phyloP scores from a whole-genome alignment of 768 basidiomycete genomes.

The Pleurotus platypus region DNA sequence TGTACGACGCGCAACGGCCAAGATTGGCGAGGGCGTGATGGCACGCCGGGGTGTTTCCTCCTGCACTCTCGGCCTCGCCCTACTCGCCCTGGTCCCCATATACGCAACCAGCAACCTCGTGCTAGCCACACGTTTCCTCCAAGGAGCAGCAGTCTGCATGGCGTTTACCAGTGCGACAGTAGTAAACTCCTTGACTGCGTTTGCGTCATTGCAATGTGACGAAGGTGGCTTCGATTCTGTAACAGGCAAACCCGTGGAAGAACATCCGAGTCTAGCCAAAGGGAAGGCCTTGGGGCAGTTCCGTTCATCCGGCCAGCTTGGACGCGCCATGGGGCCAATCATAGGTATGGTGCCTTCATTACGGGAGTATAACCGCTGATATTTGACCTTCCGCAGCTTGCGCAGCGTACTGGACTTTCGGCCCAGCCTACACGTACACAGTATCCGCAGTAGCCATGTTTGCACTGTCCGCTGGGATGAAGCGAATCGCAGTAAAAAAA shows the following conservation, averaged over 20 bases:
- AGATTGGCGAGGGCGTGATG: slow-evolving; percentile 77
- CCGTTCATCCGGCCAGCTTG: slow-evolving; percentile 78
- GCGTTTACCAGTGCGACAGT: slow-evolving; percentile 96
- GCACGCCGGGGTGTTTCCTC: slow-evolving; percentile 75
- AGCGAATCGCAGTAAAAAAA: slow-evolving; percentile 36
- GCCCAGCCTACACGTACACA: slow-evolving; percentile 74
- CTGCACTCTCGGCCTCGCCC: slow-evolving; percentile 65
- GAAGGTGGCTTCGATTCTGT: slow-evolving; percentile 54
- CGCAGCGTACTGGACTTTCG: slow-evolving; percentile 86
- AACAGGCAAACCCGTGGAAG: slow-evolving; percentile 50
- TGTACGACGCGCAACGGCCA: slow-evolving; percentile 76
- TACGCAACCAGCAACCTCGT: slow-evolving; percentile 38
- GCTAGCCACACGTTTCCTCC: slow-evolving; percentile 50
- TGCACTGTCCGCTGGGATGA: slow-evolving; percentile 55
- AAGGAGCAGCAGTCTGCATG: slow-evolving; percentile 75
- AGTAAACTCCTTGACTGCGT: slow-evolving; percentile 88
- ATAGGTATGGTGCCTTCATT: slow-evolving; percentile 52
- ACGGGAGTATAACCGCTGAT: slow-evolving; percentile 1
- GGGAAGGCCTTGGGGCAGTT: slow-evolving; percentile 34
- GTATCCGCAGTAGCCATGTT: slow-evolving; percentile 65
- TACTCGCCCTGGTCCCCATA: slow-evolving; percentile 71
- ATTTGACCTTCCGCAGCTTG: slow-evolving; percentile 51
- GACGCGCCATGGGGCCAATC: slow-evolving; percentile 88
- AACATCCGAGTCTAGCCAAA: slow-evolving; percentile 71
- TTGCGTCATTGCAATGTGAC: slow-evolving; percentile 89